These are phyloP conservation scores for Chionographis japonica DNA, from an alignment of 106 monocot genomes.

Conservation along the genomic window DNA sequence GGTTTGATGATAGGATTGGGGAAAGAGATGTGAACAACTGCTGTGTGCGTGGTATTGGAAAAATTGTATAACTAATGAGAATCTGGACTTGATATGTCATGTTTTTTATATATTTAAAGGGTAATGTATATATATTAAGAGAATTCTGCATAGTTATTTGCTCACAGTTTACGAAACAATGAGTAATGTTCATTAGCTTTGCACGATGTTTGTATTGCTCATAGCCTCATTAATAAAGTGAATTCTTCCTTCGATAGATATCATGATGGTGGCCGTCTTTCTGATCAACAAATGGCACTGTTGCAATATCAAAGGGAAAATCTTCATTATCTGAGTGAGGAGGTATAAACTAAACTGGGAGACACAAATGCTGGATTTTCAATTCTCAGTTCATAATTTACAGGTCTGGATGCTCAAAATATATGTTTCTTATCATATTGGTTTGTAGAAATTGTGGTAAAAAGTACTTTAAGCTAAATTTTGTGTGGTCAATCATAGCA, in stretches of 20 bases:
- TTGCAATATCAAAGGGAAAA: constrained; percentile 96
- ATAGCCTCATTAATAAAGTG: neutral
- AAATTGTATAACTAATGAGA: no score
- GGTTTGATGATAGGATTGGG: no score
- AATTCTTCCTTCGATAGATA: constrained; percentile 41
- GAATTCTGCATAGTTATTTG: neutral
- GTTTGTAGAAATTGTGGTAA: no score
- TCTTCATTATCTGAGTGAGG: constrained; percentile 89
- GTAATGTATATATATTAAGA: neutral
- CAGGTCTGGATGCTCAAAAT: no score
- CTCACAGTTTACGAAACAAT: neutral
- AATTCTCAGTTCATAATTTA: neutral
- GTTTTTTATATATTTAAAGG: no score
- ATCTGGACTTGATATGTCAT: no score
- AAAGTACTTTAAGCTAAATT: no score
- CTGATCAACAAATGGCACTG: constrained; percentile 98
- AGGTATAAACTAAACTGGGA: constrained; percentile 44
- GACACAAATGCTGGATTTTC: neutral
- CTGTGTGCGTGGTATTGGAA: no score
- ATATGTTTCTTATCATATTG: no score
- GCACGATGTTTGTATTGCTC: neutral
- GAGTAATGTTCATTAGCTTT: neutral
- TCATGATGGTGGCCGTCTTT: constrained; percentile 77
- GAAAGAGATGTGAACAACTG: no score
- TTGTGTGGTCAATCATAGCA: no score